Evolutionary conservation across 768 basidiomycete genomes (phyloP).

Genomic region (Botryobasidium botryosum): DNA sequence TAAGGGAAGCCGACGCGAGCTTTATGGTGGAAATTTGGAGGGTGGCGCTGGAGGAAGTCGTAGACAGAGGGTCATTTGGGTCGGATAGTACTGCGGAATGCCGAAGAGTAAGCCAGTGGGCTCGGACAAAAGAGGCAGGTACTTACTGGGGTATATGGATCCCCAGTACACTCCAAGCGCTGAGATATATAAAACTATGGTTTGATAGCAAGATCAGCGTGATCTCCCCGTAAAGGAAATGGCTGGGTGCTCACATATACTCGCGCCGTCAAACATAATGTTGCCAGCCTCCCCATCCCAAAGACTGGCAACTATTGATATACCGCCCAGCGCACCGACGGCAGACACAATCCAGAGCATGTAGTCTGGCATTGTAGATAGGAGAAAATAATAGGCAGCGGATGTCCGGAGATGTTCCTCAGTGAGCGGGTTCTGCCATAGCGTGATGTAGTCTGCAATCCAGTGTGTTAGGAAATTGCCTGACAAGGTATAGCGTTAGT

Average conservation of each 20-base stretch:
- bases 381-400: constrained; percentile 64
- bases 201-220: neutral
- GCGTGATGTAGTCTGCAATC: constrained; percentile 82
- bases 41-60: neutral
- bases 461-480: constrained; percentile 76
- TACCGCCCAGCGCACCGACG: constrained; percentile 46
- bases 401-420: constrained; percentile 72
- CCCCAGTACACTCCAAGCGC: neutral
- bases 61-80: constrained; percentile 5
- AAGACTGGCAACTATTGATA: no score
- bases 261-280: constrained; percentile 83
- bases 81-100: neutral
- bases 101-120: neutral
- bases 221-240: neutral
- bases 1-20: constrained; percentile 67
- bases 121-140: constrained; percentile 1
- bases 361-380: constrained; percentile 44
- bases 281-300: constrained; percentile 64
- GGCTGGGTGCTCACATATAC: constrained; percentile 46
- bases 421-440: constrained; percentile 75
- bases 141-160: no score
- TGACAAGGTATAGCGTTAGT: constrained; percentile 17
- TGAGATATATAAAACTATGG: neutral
- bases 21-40: constrained; percentile 37
- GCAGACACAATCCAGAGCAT: constrained; percentile 43